Evolutionary conservation across 2,329 filamentous ascomycete genomes (phyloP), one percentile per base, ranked within the genome.

Genomic region (Madurella mycetomatis): DNA sequence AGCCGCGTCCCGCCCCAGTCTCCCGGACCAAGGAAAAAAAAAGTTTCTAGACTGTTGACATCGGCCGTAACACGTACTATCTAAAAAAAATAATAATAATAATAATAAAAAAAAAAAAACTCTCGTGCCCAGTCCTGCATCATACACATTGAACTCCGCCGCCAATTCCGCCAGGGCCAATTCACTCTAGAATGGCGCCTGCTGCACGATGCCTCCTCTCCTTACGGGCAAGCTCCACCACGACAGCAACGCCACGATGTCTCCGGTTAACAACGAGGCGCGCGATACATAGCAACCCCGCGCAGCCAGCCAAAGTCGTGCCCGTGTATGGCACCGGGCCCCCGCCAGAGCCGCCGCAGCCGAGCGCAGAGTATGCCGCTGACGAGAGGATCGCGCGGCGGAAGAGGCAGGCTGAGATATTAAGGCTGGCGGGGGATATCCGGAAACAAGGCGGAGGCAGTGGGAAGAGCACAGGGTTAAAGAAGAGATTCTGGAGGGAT

Each of bases 401-500:
- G 52, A 72, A 70, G 64, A 75, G 70, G 57, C 81, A 85, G 65
- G 81, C 79, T 31, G 77, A 79, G 64, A 66, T 83, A 60, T 72
- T 83, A 49, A 49, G 77, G 67, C 70, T 70, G 48, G 79, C 78
- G 5, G 76, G 76, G 61, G 75, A 77, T 55, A 66, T 80, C 30
- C 73, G 78, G 32, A 25, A 25, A 25, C 25, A 25, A 7, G 72
- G 64, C 30, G 59, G 65, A 15, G 61, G 18, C 11, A 2, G 43
- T 18, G 66, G 64, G 34, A 73, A 71, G 56, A 61, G 77, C 1
- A 67, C 69, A 16, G 73, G 69, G 37, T 66, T 81, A 54, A 77
- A 85, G 65, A 88, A 85, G 74, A 81, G 92, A 50, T 96, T 96
- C 75, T 97, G 92, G 92, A 90, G 87, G 70, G 82, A 94, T 67